Evolutionary conservation across 495 filamentous ascomycete genomes (phyloP).

Genomic region (Lophiostoma macrostomum): DNA sequence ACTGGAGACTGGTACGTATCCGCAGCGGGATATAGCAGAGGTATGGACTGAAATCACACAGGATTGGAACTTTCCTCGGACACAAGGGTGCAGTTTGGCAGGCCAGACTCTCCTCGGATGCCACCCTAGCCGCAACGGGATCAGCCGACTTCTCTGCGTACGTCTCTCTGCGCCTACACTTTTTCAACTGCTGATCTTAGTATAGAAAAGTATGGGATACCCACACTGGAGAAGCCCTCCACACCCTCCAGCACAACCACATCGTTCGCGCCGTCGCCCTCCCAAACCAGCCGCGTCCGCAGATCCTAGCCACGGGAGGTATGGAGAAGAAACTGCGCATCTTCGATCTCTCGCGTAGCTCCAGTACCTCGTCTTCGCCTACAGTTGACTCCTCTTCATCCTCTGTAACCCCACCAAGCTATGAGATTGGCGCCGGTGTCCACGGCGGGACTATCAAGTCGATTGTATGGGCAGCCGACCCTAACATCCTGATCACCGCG

Average conservation of each 20-base stretch:
- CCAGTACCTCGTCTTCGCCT: constrained; percentile 45
- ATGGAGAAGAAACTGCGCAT: constrained; percentile 95
- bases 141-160: constrained; percentile 96
- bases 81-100: constrained; percentile 99
- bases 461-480: constrained; percentile 86
- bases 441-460: constrained; percentile 89
- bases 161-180: constrained; percentile 37
- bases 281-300: constrained; percentile 67
- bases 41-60: constrained; percentile 36
- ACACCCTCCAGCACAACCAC: constrained; percentile 84
- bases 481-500: constrained; percentile 82
- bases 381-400: constrained; percentile 31
- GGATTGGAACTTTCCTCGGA: constrained; percentile 97
- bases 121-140: constrained; percentile 81
- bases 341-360: constrained; percentile 69
- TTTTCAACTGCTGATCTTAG: constrained; percentile 18
- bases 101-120: constrained; percentile 83
- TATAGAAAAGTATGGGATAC: constrained; percentile 93
- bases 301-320: constrained; percentile 85
- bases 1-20: constrained; percentile 71
- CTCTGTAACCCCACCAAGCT: constrained; percentile 39
- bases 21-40: background rate
- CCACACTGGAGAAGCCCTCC: constrained; percentile 84
- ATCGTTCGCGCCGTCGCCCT: constrained; percentile 94
- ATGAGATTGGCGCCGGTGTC: constrained; percentile 80